Percentiles rank a stretch among this genome's conserved stretches.
phyloP scores from a whole-genome alignment of 257 asterid species.

The Gentiana macrophylla region DNA sequence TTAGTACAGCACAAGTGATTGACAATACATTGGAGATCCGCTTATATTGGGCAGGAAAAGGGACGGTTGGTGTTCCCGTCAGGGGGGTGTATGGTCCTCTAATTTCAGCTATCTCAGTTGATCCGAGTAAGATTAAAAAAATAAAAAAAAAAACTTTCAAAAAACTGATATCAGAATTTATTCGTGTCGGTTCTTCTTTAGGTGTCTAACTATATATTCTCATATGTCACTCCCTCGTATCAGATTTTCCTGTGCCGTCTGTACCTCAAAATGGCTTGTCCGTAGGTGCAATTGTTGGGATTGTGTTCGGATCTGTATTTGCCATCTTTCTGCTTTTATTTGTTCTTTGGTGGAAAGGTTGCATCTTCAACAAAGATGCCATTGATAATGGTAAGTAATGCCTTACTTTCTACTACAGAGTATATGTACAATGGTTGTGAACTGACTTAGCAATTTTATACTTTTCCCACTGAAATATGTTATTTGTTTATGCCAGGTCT shows the following conservation, averaged over 20 bases:
- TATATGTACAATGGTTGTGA: too few relatives aligned
- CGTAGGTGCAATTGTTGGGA: conserved; percentile 37
- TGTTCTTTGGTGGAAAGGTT: conserved; percentile 54
- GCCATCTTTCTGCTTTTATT: conserved; percentile 18
- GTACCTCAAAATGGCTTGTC: conserved; percentile 28
- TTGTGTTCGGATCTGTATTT: conserved; percentile 33
- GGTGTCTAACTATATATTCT: not conserved
- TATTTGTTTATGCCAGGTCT: conserved; percentile 5
- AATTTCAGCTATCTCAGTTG: conserved; percentile 25
- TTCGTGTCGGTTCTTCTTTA: too few relatives aligned
- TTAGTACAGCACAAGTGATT: conserved; percentile 39
- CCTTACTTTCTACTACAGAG: not conserved
- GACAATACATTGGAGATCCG: conserved; percentile 55
- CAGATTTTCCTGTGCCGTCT: conserved; percentile 40
- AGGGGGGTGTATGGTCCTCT: conserved; percentile 25
- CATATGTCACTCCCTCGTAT: not conserved
- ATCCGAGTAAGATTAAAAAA: conserved; percentile 14
- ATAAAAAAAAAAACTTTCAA: too few relatives aligned
- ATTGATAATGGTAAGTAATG: conserved; percentile 17
- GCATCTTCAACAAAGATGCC: not conserved
- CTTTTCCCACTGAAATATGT: too few relatives aligned
- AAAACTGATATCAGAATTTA: too few relatives aligned
- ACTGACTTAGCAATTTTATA: too few relatives aligned
- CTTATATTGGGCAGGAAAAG: conserved; percentile 87
- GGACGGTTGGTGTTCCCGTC: conserved; percentile 51